These are phyloP conservation scores for Coemansia sp. DNA, from an alignment of 192 early-diverging fungal genomes.

Conservation along the genomic window DNA sequence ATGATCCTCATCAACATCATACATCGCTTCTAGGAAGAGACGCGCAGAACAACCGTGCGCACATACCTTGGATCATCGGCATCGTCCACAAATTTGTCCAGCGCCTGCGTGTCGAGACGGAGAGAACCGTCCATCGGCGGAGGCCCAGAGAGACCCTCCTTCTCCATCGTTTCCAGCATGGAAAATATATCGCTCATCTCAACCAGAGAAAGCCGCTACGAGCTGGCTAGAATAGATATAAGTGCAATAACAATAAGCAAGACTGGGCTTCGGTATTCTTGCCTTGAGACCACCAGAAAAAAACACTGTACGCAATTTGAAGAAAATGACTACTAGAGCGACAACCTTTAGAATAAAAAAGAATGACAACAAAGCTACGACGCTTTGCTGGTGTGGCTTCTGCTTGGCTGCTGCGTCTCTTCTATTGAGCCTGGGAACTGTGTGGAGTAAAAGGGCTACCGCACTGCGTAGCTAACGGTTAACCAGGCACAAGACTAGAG, in stretches of 20 bases:
- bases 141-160: constrained; percentile 50
- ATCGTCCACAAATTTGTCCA: constrained; percentile 54
- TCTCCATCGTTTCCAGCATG: constrained; percentile 54
- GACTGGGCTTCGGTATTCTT: neutral
- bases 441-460: neutral
- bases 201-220: neutral
- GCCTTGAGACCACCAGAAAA: neutral
- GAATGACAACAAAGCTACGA: neutral
- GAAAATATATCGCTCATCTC: constrained; percentile 55
- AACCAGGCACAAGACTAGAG: neutral
- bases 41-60: neutral
- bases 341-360: neutral
- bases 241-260: neutral
- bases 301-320: constrained; percentile 2
- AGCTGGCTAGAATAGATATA: neutral
- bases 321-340: constrained; percentile 1
- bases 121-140: constrained; percentile 55
- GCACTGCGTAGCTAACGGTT: constrained; percentile 8
- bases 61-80: constrained; percentile 51
- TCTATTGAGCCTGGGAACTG: neutral
- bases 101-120: constrained; percentile 42
- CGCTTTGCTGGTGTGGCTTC: neutral
- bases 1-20: neutral
- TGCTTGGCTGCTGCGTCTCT: neutral
- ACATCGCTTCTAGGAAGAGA: neutral